These are phyloP conservation scores for Colletotrichum siamense DNA, from an alignment of 2,329 filamentous ascomycete genomes.

Conservation along the genomic window DNA sequence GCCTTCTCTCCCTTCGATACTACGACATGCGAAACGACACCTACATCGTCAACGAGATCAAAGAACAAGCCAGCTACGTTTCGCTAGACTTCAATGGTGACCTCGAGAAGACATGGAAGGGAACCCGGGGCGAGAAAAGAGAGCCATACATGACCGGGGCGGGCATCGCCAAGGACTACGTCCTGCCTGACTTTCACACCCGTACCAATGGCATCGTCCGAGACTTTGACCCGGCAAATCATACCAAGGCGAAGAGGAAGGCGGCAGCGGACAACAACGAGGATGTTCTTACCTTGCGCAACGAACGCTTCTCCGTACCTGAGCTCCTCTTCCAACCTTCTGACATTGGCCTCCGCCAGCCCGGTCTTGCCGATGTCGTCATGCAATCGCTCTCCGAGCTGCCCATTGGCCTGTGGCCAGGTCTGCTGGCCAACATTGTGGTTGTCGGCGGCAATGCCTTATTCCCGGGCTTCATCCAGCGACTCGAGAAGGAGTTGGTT, in stretches of 20 bases:
- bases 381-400: conserved; percentile 77
- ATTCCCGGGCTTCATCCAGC: conserved; percentile 81
- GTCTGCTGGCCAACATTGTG: conserved; percentile 83
- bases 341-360: conserved; percentile 84
- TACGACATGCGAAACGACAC: conserved; percentile 96
- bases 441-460: conserved; percentile 87
- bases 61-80: conserved; percentile 87
- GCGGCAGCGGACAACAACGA: conserved; percentile 58
- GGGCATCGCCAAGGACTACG: conserved; percentile 85
- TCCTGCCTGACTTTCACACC: conserved; percentile 80
- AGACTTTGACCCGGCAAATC: conserved; percentile 74
- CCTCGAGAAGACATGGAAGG: conserved; percentile 86
- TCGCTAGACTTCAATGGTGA: conserved; percentile 77
- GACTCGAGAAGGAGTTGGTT: conserved; percentile 78
- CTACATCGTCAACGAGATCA: conserved; percentile 94
- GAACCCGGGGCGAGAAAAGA: conserved; percentile 65
- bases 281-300: conserved; percentile 84
- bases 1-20: conserved; percentile 86
- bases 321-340: conserved; percentile 88
- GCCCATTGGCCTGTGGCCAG: conserved; percentile 84
- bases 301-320: conserved; percentile 89
- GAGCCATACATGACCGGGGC: conserved; percentile 53
- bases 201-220: conserved; percentile 70
- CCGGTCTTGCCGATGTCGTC: conserved; percentile 82
- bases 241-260: conserved; percentile 56